phyloP scores from a whole-genome alignment of 2,329 filamentous ascomycete genomes.

The Fusarium sp. region DNA sequence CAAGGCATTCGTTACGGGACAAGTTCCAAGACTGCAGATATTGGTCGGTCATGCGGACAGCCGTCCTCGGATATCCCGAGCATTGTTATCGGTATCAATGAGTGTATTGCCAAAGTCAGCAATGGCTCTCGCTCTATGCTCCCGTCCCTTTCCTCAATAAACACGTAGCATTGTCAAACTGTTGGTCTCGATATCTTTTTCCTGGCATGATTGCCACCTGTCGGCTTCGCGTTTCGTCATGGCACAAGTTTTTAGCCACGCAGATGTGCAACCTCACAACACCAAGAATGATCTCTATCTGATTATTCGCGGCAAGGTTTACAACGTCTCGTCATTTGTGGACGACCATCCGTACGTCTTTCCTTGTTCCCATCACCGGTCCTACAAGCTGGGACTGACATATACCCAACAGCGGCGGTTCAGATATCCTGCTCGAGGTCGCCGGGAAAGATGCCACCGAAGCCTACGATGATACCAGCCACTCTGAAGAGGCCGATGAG shows the following conservation, averaged over 20 bases:
- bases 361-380: not conserved
- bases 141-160: not conserved
- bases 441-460: conserved; percentile 23
- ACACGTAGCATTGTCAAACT: not conserved
- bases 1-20: not conserved
- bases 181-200: not conserved
- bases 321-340: conserved; percentile 8
- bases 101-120: not conserved
- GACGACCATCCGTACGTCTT: conserved; percentile 17
- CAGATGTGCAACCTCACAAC: conserved; percentile 13
- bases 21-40: not conserved
- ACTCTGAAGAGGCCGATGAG: conserved; percentile 21
- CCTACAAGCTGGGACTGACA: not conserved
- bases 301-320: conserved; percentile 15
- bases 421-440: conserved; percentile 21
- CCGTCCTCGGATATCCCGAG: not conserved
- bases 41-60: not conserved
- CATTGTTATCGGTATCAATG: not conserved
- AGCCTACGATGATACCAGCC: conserved; percentile 14
- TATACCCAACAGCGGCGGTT: conserved; percentile 8
- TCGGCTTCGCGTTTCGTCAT: not conserved
- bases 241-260: conserved; percentile 2
- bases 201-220: not conserved
- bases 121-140: not conserved
- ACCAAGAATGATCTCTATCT: conserved; percentile 18